These are phyloP conservation scores for Fagus sylvatica DNA, from an alignment of 306 rosid species.

Conservation along the genomic window DNA sequence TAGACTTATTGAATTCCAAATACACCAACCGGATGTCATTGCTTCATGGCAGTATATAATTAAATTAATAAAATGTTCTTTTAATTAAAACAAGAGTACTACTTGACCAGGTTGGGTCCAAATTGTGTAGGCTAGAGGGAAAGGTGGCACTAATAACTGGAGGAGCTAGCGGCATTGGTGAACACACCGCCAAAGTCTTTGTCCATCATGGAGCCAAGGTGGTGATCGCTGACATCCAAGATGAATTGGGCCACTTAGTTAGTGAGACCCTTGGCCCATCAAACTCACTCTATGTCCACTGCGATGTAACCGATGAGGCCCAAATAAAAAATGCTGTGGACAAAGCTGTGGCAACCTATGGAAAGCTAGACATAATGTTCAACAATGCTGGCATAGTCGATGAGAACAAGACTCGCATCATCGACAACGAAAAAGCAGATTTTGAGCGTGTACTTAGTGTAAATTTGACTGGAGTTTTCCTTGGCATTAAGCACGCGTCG, in stretches of 20 bases:
- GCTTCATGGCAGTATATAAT: too few species aligned
- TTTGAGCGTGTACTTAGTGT: constrained; percentile 67
- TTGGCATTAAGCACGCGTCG: constrained; percentile 73
- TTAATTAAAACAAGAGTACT: not conserved
- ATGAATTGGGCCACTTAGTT: constrained; percentile 48
- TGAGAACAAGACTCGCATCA: constrained; percentile 44
- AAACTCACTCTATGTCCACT: constrained; percentile 45
- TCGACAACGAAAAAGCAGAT: constrained; percentile 56
- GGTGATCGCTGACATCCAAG: constrained; percentile 73
- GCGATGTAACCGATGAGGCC: constrained; percentile 70
- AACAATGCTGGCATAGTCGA: constrained; percentile 73
- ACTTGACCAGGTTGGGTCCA: not conserved
- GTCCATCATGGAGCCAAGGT: constrained; percentile 65
- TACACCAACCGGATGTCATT: too few species aligned
- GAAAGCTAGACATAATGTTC: constrained; percentile 81
- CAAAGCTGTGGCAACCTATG: constrained; percentile 33
- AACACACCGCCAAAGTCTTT: constrained; percentile 59
- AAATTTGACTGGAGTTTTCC: constrained; percentile 67
- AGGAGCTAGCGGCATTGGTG: constrained; percentile 87
- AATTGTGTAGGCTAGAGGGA: constrained; percentile 57
- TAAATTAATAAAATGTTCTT: too few species aligned
- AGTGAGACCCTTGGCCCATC: constrained; percentile 42
- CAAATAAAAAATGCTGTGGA: constrained; percentile 54
- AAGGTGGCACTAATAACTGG: constrained; percentile 85
- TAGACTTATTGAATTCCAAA: too few species aligned